Percentiles rank a stretch among this genome's conserved stretches.
These are phyloP conservation scores for Neonothopanus nambi DNA, from an alignment of 1,284 basidiomycete genomes.

Conservation along the genomic window DNA sequence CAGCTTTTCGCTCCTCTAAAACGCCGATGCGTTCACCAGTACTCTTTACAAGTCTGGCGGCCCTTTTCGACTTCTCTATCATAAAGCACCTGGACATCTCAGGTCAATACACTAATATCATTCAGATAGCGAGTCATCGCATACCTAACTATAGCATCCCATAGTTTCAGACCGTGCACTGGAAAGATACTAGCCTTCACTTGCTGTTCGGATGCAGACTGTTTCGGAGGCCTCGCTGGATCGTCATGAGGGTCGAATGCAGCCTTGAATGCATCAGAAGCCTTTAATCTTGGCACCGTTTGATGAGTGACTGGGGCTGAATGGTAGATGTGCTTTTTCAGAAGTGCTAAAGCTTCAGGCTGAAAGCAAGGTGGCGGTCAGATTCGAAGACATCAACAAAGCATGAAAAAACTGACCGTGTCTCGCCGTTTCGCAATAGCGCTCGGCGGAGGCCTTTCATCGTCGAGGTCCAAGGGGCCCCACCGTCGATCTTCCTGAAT, in stretches of 20 bases:
- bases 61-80: conserved; percentile 23
- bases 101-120: neutral
- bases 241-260: conserved; percentile 52
- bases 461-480: conserved; percentile 58
- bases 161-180: conserved; percentile 54
- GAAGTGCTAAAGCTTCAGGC: conserved; percentile 55
- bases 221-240: conserved; percentile 47
- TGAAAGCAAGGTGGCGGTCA: conserved; percentile 22
- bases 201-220: conserved; percentile 62
- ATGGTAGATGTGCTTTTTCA: conserved; percentile 59
- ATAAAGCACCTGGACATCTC: conserved; percentile 6
- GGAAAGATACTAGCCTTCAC: conserved; percentile 39
- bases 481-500: conserved; percentile 47
- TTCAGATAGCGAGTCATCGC: neutral
- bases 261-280: conserved; percentile 45
- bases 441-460: conserved; percentile 60
- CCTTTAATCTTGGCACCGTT: conserved; percentile 50
- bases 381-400: neutral
- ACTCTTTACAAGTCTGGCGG: conserved; percentile 24
- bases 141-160: conserved; percentile 53
- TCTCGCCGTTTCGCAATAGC: conserved; percentile 65
- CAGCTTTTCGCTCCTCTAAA: conserved; percentile 10
- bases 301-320: conserved; percentile 55
- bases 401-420: conserved; percentile 42
- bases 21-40: conserved; percentile 12